phyloP scores from a whole-genome alignment of 2,329 filamentous ascomycete species.

The Calonectria multiphialidica region DNA sequence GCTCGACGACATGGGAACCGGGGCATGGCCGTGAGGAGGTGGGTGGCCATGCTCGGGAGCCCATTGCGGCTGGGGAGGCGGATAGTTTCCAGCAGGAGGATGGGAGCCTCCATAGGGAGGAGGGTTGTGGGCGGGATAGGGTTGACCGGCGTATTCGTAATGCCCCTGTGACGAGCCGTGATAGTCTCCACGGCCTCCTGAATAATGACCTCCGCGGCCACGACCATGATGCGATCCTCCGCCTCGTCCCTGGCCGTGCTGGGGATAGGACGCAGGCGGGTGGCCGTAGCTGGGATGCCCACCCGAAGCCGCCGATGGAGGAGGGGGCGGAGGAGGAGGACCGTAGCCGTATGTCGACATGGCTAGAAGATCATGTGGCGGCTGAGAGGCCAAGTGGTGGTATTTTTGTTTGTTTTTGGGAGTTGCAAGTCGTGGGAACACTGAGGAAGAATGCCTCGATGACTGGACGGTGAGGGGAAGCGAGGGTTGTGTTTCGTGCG shows the following conservation, averaged over 20 bases:
- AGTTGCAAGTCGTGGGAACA: not conserved
- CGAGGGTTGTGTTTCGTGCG: not conserved
- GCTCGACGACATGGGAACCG: constrained; percentile 61
- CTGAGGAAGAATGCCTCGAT: not conserved
- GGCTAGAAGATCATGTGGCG: not conserved
- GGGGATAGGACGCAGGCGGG: constrained; percentile 53
- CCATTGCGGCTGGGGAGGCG: constrained; percentile 56
- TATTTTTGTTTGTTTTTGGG: not conserved
- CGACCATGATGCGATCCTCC: constrained; percentile 52
- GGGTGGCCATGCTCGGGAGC: constrained; percentile 54
- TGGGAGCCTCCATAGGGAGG: constrained; percentile 50
- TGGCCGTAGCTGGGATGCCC: constrained; percentile 54
- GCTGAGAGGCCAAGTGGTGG: not conserved
- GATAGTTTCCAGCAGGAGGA: constrained; percentile 52
- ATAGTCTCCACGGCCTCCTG: constrained; percentile 55
- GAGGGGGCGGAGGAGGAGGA: constrained; percentile 64
- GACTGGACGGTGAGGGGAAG: not conserved
- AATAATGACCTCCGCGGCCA: constrained; percentile 55
- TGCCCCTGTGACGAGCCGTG: constrained; percentile 51
- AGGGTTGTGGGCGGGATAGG: constrained; percentile 48
- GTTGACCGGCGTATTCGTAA: constrained; percentile 59
- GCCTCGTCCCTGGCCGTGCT: constrained; percentile 52
- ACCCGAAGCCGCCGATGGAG: constrained; percentile 47
- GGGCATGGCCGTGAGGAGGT: constrained; percentile 58
- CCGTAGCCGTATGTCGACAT: constrained; percentile 68